Evolutionary conservation across 2,329 filamentous ascomycete species (phyloP).

Genomic region (Ophiostoma piceae): DNA sequence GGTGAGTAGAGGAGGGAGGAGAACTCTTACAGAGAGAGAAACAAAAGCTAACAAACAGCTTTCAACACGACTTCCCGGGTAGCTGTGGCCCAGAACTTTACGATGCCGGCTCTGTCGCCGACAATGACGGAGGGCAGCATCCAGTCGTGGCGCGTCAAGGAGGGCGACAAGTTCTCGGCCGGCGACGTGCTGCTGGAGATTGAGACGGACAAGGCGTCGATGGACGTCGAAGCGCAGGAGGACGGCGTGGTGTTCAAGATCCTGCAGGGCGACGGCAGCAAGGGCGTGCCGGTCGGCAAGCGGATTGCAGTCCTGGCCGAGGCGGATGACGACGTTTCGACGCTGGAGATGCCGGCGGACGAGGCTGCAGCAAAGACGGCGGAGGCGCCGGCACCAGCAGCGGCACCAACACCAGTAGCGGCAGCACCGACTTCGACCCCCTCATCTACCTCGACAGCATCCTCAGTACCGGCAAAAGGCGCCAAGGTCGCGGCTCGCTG

Average conservation of each 20-base stretch:
- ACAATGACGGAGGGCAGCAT: slow-evolving; percentile 95
- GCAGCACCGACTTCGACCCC: slow-evolving; percentile 14
- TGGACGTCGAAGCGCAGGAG: slow-evolving; percentile 92
- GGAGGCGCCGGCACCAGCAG: not conserved
- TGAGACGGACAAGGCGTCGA: slow-evolving; percentile 89
- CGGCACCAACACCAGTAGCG: slow-evolving; percentile 7
- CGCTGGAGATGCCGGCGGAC: slow-evolving; percentile 70
- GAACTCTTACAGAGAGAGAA: not conserved
- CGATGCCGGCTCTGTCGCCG: slow-evolving; percentile 84
- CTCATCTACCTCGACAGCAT: not conserved
- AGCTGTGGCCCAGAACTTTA: slow-evolving; percentile 77
- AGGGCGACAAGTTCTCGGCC: slow-evolving; percentile 74
- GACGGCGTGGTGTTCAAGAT: slow-evolving; percentile 85
- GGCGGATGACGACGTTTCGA: slow-evolving; percentile 68
- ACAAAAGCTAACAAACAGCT: slow-evolving; percentile 42
- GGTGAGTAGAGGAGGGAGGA: slow-evolving; percentile 16
- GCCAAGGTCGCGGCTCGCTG: slow-evolving; percentile 57
- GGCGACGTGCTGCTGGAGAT: slow-evolving; percentile 88
- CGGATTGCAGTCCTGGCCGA: slow-evolving; percentile 82
- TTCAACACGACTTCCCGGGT: slow-evolving; percentile 58
- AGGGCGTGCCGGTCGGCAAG: slow-evolving; percentile 69
- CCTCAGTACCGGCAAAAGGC: slow-evolving; percentile 30
- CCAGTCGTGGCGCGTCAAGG: slow-evolving; percentile 76
- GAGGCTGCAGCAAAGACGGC: slow-evolving; percentile 37
- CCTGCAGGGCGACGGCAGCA: slow-evolving; percentile 64